Base-by-base conservation (phyloP, 768 basidiomycete species). In the Pulveroboletus ravenelii region DNA sequence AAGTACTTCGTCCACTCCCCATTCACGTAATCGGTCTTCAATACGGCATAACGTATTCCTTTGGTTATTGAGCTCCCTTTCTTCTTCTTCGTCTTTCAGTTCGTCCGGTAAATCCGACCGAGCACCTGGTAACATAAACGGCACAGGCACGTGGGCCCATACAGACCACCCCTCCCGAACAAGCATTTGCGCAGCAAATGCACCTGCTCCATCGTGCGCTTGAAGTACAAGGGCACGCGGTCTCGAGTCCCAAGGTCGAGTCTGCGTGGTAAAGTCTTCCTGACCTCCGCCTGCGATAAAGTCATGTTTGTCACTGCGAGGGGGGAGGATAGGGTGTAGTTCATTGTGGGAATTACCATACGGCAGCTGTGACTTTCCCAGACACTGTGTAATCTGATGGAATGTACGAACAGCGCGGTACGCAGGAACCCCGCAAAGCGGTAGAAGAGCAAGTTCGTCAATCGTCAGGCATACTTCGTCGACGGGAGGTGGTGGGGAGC, bases 1-100 rank as follows among this genome's bases (percentile, higher is more conserved):
- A 20, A 89, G 75, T 9, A 92, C 81, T 55, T 88, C 89, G 56
- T 88, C 85, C 3, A 78, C 87, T 40, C 89, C 90, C 80, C 87
- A 87, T 25, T 62, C 70, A 35, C 82, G 74, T 42, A 85, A 75
- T 14, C 81, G 70, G 45, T 75, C 73, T 62, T 84, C 80, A 4
- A 82, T 65, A 23, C 62, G 60, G 14, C 61, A 65, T 69, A 82
- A 75, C n/a, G 72, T 71, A 40, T 53, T 57, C 45, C 73, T 67
- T 36, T 72, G 72, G 41, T 62, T 67, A 30, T 74, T 72, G 12
- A 78, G 68, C 54, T 71, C 70, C 45, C 52, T 60, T 48, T 63
- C 59, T 45, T 60, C 62, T 14, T 66, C 67, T 30, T 69, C 72
- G 38, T 65, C 61, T 29, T 53, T 56, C 30, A 63, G 52, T 41